These are phyloP conservation scores for Thamnidium elegans DNA, from an alignment of 192 early-diverging fungal genomes.

Conservation along the genomic window DNA sequence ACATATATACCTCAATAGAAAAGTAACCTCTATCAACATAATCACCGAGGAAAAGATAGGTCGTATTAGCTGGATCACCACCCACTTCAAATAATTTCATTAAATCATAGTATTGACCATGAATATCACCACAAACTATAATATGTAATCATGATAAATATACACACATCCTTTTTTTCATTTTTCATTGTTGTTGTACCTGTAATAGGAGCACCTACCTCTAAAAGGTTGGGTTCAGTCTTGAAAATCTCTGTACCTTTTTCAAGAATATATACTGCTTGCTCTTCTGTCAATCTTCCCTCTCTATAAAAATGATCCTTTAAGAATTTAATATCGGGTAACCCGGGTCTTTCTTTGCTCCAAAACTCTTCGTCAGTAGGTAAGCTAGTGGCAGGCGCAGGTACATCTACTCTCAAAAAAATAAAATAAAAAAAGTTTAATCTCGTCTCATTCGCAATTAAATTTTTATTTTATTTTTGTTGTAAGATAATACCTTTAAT, in stretches of 20 bases:
- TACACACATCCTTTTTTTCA: background rate
- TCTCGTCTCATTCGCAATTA: background rate
- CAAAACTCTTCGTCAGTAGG: conserved; percentile 54
- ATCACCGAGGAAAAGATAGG: conserved; percentile 94
- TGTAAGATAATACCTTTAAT: conserved; percentile 62
- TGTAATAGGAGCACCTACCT: conserved; percentile 90
- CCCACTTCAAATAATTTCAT: conserved; percentile 99
- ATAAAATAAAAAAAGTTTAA: conserved; percentile 4
- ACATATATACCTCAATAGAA: conserved; percentile 77
- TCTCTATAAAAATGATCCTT: conserved; percentile 92
- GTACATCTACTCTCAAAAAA: conserved; percentile 42
- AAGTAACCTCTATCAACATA: conserved; percentile 98
- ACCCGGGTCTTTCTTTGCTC: conserved; percentile 53
- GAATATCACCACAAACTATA: conserved; percentile 93
- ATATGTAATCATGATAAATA: background rate
- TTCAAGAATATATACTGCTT: conserved; percentile 85
- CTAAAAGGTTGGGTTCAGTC: conserved; percentile 80
- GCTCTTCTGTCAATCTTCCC: conserved; percentile 87
- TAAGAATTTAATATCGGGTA: conserved; percentile 80
- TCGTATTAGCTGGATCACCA: conserved; percentile 85
- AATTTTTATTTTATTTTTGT: background rate
- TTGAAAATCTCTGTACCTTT: conserved; percentile 79
- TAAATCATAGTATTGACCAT: conserved; percentile 96
- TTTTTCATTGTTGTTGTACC: conserved; percentile 41
- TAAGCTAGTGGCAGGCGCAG: conserved; percentile 48